Evolutionary conservation across 2,329 filamentous ascomycete genomes (phyloP), one percentile per base, ranked within the genome.

Genomic region (Fusarium nanum): DNA sequence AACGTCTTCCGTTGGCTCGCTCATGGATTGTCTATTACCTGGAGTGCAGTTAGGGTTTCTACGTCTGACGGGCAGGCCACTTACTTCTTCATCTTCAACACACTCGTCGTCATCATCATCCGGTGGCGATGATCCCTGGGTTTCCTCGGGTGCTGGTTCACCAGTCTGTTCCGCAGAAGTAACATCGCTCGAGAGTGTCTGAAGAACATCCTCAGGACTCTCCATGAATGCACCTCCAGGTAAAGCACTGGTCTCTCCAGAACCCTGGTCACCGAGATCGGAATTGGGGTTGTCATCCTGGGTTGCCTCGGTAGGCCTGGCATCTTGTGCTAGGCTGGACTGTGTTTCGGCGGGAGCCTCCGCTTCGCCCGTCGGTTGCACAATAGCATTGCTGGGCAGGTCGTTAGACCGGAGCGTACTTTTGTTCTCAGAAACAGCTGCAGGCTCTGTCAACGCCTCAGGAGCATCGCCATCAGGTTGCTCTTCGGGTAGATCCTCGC

Each of bases 1-100:
- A 20, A 37, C 16, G 20, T 47, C 49, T 28, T 44, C 34, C 28
- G 28, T 12, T 27, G 41, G 14, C 16, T 60, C 56, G 40, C 8
- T 54, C 20, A 44, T 37, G 32, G 50, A 54, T 32, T 48, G 55
- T n/a, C 69, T 73, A 11, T 68, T 54, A 53, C 62, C 64, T 68
- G 73, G 61, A 44, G 63, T 66, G 74, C 75, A 77, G 67, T 77
- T 71, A 74, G 70, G 50, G 44, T 72, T 76, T 64, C 72, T 64
- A 25, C 61, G 68, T 34, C 68, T 66, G 14, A 73, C 49, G 25
- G 73, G 50, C 27, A 70, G 64, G 25, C 57, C 71, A 74, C 76
- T 73, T 64, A 77, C 76, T 60, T 69, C 30, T 13, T 67, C 63
- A 25, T 59, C 30, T 23, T 56, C 65, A 28, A 27, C 20, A 34